Conservation (phyloP, 2,329 filamentous ascomycete species). For the Colletotrichum cereale region DNA sequence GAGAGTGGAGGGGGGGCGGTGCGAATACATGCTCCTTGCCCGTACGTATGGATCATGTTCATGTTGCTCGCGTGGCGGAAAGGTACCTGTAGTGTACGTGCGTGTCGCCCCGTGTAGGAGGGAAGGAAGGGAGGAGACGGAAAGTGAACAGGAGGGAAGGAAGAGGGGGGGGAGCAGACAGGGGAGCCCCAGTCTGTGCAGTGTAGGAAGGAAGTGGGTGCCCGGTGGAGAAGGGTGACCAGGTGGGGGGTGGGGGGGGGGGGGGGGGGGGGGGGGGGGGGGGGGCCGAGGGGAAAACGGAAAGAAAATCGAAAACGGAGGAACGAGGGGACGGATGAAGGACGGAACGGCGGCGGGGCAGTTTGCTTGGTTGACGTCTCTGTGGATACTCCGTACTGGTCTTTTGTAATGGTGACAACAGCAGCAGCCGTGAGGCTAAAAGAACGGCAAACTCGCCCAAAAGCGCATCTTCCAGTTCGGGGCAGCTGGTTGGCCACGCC, state of each 20-base stretch:
- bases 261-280: not conserved
- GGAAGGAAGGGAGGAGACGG: slow-evolving; percentile 21
- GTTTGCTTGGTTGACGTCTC: not conserved
- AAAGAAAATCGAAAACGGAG: slow-evolving; percentile 7
- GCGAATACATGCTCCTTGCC: slow-evolving; percentile 15
- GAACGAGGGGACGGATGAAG: too few relatives aligned
- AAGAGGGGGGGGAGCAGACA: not conserved
- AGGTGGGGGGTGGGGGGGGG: too few relatives aligned
- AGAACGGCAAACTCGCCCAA: not conserved
- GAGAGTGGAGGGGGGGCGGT: not conserved
- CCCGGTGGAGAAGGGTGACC: not conserved
- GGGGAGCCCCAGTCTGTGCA: slow-evolving; percentile 23
- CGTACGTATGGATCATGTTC: slow-evolving; percentile 24
- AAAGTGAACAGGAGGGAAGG: slow-evolving; percentile 7
- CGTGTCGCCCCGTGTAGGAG: not conserved
- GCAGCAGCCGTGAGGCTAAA: too few relatives aligned
- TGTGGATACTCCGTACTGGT: too few relatives aligned
- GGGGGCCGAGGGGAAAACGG: not conserved
- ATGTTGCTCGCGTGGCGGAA: slow-evolving; percentile 37
- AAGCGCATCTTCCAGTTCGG: not conserved
- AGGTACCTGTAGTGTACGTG: slow-evolving; percentile 18
- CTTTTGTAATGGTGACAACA: slow-evolving; percentile 21
- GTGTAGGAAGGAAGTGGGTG: not conserved
- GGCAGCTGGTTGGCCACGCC: not conserved
- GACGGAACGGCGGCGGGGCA: not conserved